Evolutionary conservation across 2,329 filamentous ascomycete genomes (phyloP), one percentile per base, ranked within the genome.

Genomic region (Pseudogymnoascus sp.): DNA sequence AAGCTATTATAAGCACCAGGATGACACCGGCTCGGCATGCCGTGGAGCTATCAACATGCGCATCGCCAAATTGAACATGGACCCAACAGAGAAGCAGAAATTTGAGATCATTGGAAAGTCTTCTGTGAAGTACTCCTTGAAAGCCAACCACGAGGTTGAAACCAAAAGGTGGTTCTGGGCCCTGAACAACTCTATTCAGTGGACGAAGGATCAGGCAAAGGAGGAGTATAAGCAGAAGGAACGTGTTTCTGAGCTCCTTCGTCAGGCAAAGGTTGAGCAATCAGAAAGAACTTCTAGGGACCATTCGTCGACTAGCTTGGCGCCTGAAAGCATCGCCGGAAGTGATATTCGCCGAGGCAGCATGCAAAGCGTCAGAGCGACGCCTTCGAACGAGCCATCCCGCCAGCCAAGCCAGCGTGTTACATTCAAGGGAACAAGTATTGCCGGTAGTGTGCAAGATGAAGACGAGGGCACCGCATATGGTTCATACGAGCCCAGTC

Each of bases 81-180:
- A 95, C 70, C 83, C 93, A 0, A 91, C 97, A 67, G 94, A 99
- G 72, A 99, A 97, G 78, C 93, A 92, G 50, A 91, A 93, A 63
- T 97, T 99, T 69, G 94, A 99, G 71, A 97, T 99, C 60, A 90
- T 93, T 64, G 94, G 94, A 59, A 99, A 99, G 75, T 97, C 93
- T 1, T 97, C 93, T 0, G 94, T 99, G 72, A 99, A 97, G 75
- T 99, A 99, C 73, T 93, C 95, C 57, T 81, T 99, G 60, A 97
- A 96, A 74, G 94, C 94, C 0, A 99, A 99, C 70, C 94, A 99
- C 74, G 89, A 97, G 71, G 93, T 97, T 28, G 94, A 99, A 74
- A 93, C 94, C 5, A 99, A 99, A 75, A 85, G 94, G 61, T 99
- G 94, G 94, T 99, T 95, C 74, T 99, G 94, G 94, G 90, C 94